A percentile compares a stretch with the other conserved stretches of the same genome.
Conservation (phyloP, 2,329 filamentous ascomycete species). For the Paecilomyces fulvus region DNA sequence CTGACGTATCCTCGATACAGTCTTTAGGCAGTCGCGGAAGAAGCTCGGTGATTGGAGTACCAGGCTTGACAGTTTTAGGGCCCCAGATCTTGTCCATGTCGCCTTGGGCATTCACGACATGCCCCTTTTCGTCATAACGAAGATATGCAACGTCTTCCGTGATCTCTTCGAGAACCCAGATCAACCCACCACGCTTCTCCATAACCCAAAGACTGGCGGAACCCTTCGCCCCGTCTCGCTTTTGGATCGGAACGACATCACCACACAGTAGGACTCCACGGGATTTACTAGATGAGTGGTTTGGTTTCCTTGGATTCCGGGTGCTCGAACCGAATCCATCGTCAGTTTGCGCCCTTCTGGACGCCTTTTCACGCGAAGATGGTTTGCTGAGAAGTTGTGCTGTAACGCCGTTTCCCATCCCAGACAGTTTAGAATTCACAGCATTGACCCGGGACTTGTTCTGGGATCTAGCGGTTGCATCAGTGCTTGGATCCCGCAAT, state of each 20-base stretch:
- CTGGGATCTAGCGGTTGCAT: constrained; percentile 30
- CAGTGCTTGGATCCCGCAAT: constrained; percentile 56
- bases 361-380: constrained; percentile 43
- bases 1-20: constrained; percentile 57
- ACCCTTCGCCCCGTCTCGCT: constrained; percentile 83
- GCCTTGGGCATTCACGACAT: constrained; percentile 62
- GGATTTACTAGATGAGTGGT: constrained; percentile 67
- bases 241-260: constrained; percentile 96
- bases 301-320: constrained; percentile 47
- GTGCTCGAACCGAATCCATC: constrained; percentile 46
- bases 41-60: constrained; percentile 67
- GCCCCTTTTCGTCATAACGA: constrained; percentile 67
- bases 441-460: constrained; percentile 28
- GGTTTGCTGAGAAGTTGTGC: constrained; percentile 82
- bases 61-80: constrained; percentile 54
- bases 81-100: constrained; percentile 83
- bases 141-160: constrained; percentile 83
- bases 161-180: constrained; percentile 98
- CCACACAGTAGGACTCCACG: constrained; percentile 87
- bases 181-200: constrained; percentile 85
- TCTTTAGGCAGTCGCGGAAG: constrained; percentile 72
- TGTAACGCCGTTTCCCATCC: constrained; percentile 77
- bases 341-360: constrained; percentile 48
- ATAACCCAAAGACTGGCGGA: constrained; percentile 98
- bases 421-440: constrained; percentile 32